phyloP scores from a whole-genome alignment of 805 yeast species.

The Cyberlindnera meyerae region DNA sequence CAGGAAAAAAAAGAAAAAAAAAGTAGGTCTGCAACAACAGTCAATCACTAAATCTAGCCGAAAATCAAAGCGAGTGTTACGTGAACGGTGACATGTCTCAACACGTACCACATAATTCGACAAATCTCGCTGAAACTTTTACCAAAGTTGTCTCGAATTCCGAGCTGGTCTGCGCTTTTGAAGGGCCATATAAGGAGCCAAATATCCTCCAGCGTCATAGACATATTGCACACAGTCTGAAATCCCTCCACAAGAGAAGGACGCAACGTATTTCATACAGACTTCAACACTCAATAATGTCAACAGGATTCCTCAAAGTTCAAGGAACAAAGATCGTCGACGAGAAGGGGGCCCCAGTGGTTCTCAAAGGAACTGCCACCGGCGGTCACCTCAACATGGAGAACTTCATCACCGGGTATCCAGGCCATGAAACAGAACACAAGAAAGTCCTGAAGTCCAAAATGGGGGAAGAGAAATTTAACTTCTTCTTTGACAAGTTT shows the following conservation, averaged over 20 bases:
- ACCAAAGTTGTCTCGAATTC: too few species aligned
- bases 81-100: too few species aligned
- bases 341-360: slow-evolving; percentile 32
- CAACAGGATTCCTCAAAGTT: slow-evolving; percentile 32
- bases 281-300: too few species aligned
- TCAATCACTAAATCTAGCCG: too few species aligned
- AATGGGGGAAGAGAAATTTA: slow-evolving; percentile 44
- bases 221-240: neutral
- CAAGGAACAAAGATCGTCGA: slow-evolving; percentile 46
- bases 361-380: slow-evolving; percentile 43
- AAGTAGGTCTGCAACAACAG: too few species aligned
- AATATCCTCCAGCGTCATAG: too few species aligned
- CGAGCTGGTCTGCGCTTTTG: too few species aligned
- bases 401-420: slow-evolving; percentile 51
- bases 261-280: neutral
- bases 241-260: neutral
- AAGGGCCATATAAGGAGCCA: too few species aligned
- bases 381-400: slow-evolving; percentile 54
- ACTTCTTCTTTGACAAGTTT: slow-evolving; percentile 46
- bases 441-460: slow-evolving; percentile 34
- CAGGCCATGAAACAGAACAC: slow-evolving; percentile 50
- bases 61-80: too few species aligned
- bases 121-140: too few species aligned
- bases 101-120: too few species aligned
- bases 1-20: too few species aligned